Conservation (phyloP, 768 basidiomycete genomes). For the Neoboletus brunneissimus region DNA sequence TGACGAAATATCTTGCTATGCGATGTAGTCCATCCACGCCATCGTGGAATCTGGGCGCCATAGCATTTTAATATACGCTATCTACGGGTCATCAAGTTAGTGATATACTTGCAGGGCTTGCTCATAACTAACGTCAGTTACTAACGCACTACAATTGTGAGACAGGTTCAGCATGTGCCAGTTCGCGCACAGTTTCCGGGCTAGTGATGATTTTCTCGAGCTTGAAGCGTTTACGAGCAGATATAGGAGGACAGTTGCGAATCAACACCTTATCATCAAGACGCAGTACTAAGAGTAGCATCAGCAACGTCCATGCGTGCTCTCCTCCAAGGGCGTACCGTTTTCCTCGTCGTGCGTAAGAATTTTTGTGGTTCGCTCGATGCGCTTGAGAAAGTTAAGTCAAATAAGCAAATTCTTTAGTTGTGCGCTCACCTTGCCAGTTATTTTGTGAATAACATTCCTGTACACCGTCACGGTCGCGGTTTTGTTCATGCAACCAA, state of each 20-base stretch:
- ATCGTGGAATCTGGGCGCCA: neutral
- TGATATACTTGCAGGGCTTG: neutral
- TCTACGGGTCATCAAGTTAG: neutral
- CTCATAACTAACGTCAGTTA: neutral
- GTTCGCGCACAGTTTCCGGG: slow-evolving; percentile 60
- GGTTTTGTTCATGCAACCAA: slow-evolving; percentile 80
- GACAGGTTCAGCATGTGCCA: slow-evolving; percentile 20
- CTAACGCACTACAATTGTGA: neutral
- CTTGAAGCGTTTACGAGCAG: slow-evolving; percentile 73
- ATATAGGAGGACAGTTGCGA: slow-evolving; percentile 79
- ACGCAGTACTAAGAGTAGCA: slow-evolving; percentile 49
- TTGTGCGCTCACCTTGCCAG: slow-evolving; percentile 61
- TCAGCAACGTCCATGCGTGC: slow-evolving; percentile 4
- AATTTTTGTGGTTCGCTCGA: slow-evolving; percentile 75
- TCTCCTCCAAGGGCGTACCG: slow-evolving; percentile 42
- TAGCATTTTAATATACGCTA: neutral
- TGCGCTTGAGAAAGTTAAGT: slow-evolving; percentile 43
- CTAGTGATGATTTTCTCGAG: slow-evolving; percentile 66
- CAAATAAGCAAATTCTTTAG: neutral
- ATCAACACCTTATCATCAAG: slow-evolving; percentile 71
- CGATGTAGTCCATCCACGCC: neutral
- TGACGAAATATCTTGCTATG: neutral
- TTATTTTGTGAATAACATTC: slow-evolving; percentile 65
- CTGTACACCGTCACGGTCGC: slow-evolving; percentile 81
- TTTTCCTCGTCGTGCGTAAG: slow-evolving; percentile 73